phyloP scores from a whole-genome alignment of 352 stramenopile genomes.

The Hyaloperonospora brassicae region DNA sequence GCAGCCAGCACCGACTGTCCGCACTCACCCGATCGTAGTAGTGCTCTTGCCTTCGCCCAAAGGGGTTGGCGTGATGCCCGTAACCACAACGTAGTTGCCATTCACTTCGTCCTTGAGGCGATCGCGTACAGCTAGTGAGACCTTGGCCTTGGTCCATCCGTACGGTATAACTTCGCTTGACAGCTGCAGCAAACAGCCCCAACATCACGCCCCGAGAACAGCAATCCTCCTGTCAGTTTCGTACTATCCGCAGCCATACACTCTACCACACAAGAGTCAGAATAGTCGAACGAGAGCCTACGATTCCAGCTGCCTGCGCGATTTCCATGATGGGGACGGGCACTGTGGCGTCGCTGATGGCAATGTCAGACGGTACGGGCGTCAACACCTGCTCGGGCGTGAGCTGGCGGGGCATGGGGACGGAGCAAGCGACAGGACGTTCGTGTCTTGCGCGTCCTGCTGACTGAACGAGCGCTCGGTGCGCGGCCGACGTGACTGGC shows the following conservation, averaged over 20 bases:
- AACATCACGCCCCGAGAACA: no score
- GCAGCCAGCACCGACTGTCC: no score
- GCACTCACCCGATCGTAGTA: conserved; percentile 92
- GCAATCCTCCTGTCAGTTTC: no score
- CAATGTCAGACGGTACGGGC: conserved; percentile 74
- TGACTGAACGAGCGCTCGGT: no score
- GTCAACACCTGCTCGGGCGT: conserved; percentile 50
- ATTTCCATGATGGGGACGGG: conserved; percentile 64
- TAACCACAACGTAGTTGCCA: conserved; percentile 96
- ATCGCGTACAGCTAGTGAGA: conserved; percentile 85
- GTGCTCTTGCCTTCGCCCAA: conserved; percentile 98
- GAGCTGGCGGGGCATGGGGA: conserved; percentile 43
- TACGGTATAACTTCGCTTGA: conserved; percentile 85
- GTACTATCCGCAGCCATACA: no score
- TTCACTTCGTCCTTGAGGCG: conserved; percentile 81
- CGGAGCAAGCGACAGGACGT: neutral
- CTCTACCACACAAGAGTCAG: conserved; percentile 21
- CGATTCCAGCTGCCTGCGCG: conserved; percentile 52
- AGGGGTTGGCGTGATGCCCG: conserved; percentile 96
- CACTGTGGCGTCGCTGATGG: conserved; percentile 68
- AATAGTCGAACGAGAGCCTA: conserved; percentile 19
- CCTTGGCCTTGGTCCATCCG: conserved; percentile 88
- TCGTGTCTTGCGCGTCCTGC: conserved; percentile 13
- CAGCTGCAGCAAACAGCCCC: conserved; percentile 27
- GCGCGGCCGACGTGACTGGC: conserved; percentile 13